Evolutionary conservation across 179 eudicot genomes (phyloP).

Genomic region (Actinidia arguta): DNA sequence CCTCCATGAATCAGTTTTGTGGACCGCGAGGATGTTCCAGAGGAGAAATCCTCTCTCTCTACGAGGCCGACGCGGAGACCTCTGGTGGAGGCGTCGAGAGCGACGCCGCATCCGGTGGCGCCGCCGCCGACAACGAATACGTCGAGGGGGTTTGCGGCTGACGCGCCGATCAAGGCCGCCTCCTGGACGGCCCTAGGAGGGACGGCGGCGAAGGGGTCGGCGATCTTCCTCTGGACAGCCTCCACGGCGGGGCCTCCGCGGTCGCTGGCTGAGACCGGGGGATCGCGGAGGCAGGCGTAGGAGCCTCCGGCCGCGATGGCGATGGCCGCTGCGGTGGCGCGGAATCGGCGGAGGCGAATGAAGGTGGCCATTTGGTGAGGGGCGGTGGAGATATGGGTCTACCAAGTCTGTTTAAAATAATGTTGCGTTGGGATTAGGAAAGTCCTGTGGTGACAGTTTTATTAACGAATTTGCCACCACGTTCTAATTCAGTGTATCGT

Average conservation of each 20-base stretch:
- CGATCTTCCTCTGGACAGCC: conserved; percentile 50
- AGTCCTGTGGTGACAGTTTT: not conserved
- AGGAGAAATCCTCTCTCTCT: conserved; percentile 92
- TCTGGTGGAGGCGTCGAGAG: conserved; percentile 87
- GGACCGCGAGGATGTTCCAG: conserved; percentile 96
- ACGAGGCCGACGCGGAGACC: conserved; percentile 96
- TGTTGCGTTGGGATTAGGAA: conserved; percentile 1
- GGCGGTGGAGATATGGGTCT: not conserved
- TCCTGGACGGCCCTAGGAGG: conserved; percentile 62
- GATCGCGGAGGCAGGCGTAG: conserved; percentile 40
- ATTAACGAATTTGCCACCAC: not conserved
- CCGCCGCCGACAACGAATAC: conserved; percentile 93
- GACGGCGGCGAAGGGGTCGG: conserved; percentile 56
- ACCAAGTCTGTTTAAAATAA: not conserved
- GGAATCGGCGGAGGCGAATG: conserved; percentile 61
- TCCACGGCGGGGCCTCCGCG: conserved; percentile 33
- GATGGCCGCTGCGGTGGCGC: conserved; percentile 52
- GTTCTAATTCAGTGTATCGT: too few relatives aligned
- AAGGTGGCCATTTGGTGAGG: conserved; percentile 53
- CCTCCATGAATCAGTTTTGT: conserved; percentile 98
- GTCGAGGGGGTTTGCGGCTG: conserved; percentile 68
- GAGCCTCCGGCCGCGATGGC: conserved; percentile 42
- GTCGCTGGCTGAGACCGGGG: conserved; percentile 53
- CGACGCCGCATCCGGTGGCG: conserved; percentile 93
- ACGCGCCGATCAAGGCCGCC: conserved; percentile 59